Conservation (phyloP, 345 rosid genomes). For the Camelina laxa region DNA sequence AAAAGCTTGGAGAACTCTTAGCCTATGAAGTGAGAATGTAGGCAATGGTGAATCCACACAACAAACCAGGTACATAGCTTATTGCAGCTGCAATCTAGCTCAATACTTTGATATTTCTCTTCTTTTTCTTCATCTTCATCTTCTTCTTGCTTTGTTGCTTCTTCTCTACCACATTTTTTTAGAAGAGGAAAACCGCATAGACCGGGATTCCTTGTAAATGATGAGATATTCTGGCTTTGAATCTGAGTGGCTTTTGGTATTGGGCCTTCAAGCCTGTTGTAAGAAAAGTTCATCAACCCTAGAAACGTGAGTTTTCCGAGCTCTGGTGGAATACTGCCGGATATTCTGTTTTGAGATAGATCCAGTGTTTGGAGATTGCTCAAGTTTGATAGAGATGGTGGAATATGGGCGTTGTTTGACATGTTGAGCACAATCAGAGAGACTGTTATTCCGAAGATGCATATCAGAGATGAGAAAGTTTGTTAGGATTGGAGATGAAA, state of each 20-base stretch:
- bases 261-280: constrained; percentile 20
- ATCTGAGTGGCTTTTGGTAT: constrained; percentile 30
- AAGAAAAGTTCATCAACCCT: not conserved
- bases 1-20: not conserved
- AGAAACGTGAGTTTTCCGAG: constrained; percentile 25
- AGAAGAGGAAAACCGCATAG: constrained; percentile 12
- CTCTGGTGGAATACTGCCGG: constrained; percentile 23
- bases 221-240: constrained; percentile 13
- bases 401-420: constrained; percentile 34
- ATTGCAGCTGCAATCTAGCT: constrained; percentile 23
- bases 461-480: no score
- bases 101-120: not conserved
- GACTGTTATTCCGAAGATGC: no score
- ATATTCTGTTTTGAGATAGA: constrained; percentile 27
- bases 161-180: not conserved
- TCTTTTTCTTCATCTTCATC: constrained; percentile 1
- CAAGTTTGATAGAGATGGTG: constrained; percentile 21
- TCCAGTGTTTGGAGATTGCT: constrained; percentile 35
- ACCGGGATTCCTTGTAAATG: not conserved
- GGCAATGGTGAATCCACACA: constrained; percentile 5
- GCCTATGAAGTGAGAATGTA: constrained; percentile 16
- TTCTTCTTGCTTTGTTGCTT: not conserved
- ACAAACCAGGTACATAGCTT: not conserved
- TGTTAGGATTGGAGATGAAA: no score
- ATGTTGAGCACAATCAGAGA: constrained; percentile 28